Percentiles rank a stretch among this genome's conserved stretches.
Evolutionary conservation across 441 rosid genomes (phyloP).

Genomic region (Jatropha podagrica): DNA sequence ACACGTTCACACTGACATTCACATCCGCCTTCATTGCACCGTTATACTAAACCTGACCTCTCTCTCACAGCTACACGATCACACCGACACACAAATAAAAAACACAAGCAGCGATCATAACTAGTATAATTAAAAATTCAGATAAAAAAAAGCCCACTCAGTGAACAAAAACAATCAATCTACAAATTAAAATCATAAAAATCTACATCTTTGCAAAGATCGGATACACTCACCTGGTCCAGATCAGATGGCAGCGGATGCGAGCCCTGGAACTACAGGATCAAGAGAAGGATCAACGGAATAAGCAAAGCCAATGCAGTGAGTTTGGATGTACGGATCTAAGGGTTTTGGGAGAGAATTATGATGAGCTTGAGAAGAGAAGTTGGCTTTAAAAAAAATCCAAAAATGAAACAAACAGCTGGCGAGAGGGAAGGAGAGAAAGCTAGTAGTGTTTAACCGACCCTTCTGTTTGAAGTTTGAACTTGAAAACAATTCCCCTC

Average conservation of each 20-base stretch:
- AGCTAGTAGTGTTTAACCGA: neutral
- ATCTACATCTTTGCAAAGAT: neutral
- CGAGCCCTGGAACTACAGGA: neutral
- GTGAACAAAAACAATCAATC: neutral
- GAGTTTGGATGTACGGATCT: neutral
- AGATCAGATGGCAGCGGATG: conserved; percentile 11
- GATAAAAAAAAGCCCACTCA: neutral
- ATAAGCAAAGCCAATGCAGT: conserved; percentile 1
- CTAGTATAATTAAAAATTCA: neutral
- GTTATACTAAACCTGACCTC: neutral
- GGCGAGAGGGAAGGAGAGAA: conserved; percentile 4
- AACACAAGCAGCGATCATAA: neutral
- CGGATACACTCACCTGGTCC: conserved; percentile 7
- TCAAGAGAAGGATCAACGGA: neutral
- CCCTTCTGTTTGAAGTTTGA: neutral
- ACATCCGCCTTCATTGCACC: conserved; percentile 48
- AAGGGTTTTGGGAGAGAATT: conserved; percentile 15
- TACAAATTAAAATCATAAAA: neutral
- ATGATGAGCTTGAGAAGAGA: neutral
- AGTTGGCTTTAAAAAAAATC: neutral
- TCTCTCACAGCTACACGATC: neutral
- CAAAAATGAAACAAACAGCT: conserved; percentile 15
- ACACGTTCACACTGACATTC: conserved; percentile 22
- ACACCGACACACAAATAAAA: conserved; percentile 10
- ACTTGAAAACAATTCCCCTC: neutral